phyloP scores from a whole-genome alignment of 75 land plant genomes.

The Pseudotsuga menziesii region DNA sequence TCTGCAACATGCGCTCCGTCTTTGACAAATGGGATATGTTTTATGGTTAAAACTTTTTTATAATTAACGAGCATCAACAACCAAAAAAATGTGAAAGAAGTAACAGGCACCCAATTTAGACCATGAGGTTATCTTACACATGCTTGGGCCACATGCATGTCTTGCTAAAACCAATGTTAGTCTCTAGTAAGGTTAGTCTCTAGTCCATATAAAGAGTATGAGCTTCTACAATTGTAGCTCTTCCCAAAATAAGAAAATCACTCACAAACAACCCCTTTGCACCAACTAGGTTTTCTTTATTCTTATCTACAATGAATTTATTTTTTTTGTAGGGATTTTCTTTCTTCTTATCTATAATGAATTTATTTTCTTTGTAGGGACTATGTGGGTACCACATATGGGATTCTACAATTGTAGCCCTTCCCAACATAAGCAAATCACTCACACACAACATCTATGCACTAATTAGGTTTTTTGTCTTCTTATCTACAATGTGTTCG shows the following conservation, averaged over 20 bases:
- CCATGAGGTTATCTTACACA: conserved; percentile 58
- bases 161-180: conserved; percentile 78
- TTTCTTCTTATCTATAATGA: too few species aligned
- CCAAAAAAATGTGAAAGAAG: not conserved
- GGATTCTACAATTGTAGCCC: conserved; percentile 91
- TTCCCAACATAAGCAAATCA: conserved; percentile 90
- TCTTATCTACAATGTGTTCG: too few species aligned
- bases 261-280: conserved; percentile 93
- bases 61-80: not conserved
- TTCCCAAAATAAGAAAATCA: conserved; percentile 90
- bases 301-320: too few species aligned
- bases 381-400: conserved; percentile 12
- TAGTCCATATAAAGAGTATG: conserved; percentile 86
- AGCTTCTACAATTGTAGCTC: conserved; percentile 92
- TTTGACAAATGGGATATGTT: conserved; percentile 12
- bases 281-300: conserved; percentile 20
- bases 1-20: conserved; percentile 99
- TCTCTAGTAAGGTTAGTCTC: conserved; percentile 74
- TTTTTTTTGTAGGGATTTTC: too few species aligned
- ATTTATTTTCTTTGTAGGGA: too few species aligned
- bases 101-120: not conserved
- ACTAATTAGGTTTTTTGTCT: conserved; percentile 23
- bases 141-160: conserved; percentile 93
- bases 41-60: not conserved
- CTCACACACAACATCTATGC: conserved; percentile 93